These are phyloP conservation scores for Colletotrichum sublineola DNA, from an alignment of 2,329 filamentous ascomycete species.

Conservation along the genomic window DNA sequence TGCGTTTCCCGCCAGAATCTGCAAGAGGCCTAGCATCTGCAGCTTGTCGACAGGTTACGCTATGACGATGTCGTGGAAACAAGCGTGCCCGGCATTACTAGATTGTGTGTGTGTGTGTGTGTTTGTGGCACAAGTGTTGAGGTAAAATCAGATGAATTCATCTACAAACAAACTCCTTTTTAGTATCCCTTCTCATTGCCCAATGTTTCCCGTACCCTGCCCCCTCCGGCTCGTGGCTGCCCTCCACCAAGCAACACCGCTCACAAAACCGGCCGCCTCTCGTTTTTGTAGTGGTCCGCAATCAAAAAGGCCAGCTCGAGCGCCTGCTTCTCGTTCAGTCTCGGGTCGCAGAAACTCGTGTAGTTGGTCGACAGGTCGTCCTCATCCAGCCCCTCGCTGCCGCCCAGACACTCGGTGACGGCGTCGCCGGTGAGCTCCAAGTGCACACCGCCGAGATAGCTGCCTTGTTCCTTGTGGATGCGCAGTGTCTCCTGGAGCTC, in stretches of 20 bases:
- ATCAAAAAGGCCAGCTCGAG: constrained; percentile 95
- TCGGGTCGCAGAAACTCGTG: constrained; percentile 94
- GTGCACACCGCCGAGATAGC: constrained; percentile 93
- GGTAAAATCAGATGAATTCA: background rate
- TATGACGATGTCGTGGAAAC: background rate
- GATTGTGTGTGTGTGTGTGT: background rate
- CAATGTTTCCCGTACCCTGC: background rate
- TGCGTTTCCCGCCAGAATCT: background rate
- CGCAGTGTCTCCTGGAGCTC: constrained; percentile 87
- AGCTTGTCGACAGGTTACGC: background rate
- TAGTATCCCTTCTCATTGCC: background rate
- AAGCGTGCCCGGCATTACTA: background rate
- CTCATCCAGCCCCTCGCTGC: constrained; percentile 87
- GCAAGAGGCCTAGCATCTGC: background rate
- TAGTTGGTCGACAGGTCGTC: constrained; percentile 92
- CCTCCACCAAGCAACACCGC: background rate
- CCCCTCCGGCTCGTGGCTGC: too few species aligned
- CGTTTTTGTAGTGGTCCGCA: constrained; percentile 78
- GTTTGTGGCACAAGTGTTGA: background rate
- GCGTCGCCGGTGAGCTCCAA: constrained; percentile 95
- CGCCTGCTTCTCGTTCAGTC: constrained; percentile 97
- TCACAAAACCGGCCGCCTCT: constrained; percentile 46
- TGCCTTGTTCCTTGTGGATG: constrained; percentile 86
- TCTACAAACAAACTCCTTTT: constrained; percentile 1
- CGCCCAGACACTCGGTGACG: constrained; percentile 95